These are phyloP conservation scores for Auricularia heimuer DNA, from an alignment of 768 basidiomycete genomes.

Conservation along the genomic window DNA sequence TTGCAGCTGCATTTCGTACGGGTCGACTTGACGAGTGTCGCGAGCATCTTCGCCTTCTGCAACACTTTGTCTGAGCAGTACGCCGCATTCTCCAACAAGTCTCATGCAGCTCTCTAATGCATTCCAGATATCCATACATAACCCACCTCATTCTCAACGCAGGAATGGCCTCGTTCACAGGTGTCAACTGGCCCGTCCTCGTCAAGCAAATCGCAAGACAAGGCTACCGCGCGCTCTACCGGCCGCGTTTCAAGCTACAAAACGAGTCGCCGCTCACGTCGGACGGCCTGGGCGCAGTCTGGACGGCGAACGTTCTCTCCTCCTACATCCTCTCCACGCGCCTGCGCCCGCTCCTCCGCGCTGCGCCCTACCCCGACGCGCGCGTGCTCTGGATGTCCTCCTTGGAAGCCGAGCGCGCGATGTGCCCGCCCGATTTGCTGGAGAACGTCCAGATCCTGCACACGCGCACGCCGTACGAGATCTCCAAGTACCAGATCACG, in stretches of 20 bases:
- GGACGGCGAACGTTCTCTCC: slow-evolving; percentile 79
- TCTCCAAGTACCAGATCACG: slow-evolving; percentile 70
- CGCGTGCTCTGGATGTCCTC: slow-evolving; percentile 79
- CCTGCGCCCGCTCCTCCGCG: background rate
- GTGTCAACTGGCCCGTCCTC: slow-evolving; percentile 40
- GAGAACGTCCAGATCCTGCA: slow-evolving; percentile 65
- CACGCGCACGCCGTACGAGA: slow-evolving; percentile 55
- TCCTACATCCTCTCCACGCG: slow-evolving; percentile 59
- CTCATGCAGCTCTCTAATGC: too few relatives aligned
- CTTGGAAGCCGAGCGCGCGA: slow-evolving; percentile 34
- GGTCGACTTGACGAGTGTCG: slow-evolving; percentile 55
- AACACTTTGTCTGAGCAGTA: slow-evolving; percentile 1
- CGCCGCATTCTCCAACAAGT: too few relatives aligned
- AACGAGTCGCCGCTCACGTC: slow-evolving; percentile 28
- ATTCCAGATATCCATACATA: slow-evolving; percentile 45
- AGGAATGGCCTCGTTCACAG: slow-evolving; percentile 50
- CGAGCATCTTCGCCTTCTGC: slow-evolving; percentile 37
- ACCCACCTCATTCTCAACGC: slow-evolving; percentile 79
- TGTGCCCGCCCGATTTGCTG: slow-evolving; percentile 40
- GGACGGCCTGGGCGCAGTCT: slow-evolving; percentile 70
- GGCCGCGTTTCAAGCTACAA: slow-evolving; percentile 51
- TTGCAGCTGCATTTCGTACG: slow-evolving; percentile 48
- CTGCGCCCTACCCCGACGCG: slow-evolving; percentile 27
- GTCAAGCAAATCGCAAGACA: slow-evolving; percentile 38
- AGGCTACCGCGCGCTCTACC: slow-evolving; percentile 39